Evolutionary conservation across 108 stramenopile genomes (phyloP).

Genomic region (Cyclotella choctawhatcheeana): DNA sequence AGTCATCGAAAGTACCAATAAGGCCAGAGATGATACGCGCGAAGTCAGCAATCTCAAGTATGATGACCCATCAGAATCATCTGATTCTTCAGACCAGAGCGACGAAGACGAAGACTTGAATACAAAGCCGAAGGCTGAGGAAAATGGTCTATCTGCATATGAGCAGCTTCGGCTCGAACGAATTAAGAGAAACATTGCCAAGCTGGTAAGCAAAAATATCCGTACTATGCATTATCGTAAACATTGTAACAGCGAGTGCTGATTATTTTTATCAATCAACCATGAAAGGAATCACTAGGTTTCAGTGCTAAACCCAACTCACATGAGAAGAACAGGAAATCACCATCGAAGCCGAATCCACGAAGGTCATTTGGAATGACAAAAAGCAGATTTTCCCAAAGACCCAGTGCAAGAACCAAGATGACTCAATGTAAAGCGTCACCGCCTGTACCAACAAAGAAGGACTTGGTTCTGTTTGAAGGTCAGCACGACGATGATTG

Average conservation of each 20-base stretch:
- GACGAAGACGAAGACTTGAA: not conserved
- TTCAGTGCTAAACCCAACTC: not conserved
- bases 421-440: not conserved
- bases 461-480: not conserved
- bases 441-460: not conserved
- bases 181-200: not conserved
- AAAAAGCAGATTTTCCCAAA: not conserved
- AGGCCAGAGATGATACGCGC: too few species aligned
- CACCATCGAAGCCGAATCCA: not conserved
- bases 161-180: not conserved
- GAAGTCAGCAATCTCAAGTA: too few species aligned
- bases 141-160: not conserved
- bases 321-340: not conserved
- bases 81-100: too few species aligned
- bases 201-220: not conserved
- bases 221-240: not conserved
- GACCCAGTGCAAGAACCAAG: not conserved
- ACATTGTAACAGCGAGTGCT: not conserved
- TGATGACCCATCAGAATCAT: too few species aligned
- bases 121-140: not conserved
- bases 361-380: not conserved
- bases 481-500: slow-evolving; percentile 5
- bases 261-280: not conserved
- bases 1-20: not conserved
- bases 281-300: not conserved